Evolutionary conservation across 1,139 yeast genomes (phyloP).

Genomic region (Maudiozyma humilis): DNA sequence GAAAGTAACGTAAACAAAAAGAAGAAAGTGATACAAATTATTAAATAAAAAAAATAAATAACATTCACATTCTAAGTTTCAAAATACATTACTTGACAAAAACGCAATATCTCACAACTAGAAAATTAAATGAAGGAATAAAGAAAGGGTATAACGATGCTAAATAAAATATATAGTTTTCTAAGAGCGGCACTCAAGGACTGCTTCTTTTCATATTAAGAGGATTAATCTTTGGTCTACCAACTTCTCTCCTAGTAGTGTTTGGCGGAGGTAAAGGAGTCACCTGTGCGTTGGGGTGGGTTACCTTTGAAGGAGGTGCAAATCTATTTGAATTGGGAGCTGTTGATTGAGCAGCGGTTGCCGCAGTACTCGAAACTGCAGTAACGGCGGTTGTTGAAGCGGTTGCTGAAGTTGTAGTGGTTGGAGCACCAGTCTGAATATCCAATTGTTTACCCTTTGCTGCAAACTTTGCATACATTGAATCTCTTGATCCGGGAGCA

Average conservation of each 20-base stretch:
- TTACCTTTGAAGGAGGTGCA: conserved; percentile 24
- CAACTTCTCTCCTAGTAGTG: conserved; percentile 24
- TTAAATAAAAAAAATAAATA: background rate
- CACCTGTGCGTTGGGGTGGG: conserved; percentile 20
- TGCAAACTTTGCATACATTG: conserved; percentile 27
- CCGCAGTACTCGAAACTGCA: background rate
- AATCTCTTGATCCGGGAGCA: conserved; percentile 17
- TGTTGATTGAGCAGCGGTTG: background rate
- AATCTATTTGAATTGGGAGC: conserved; percentile 7
- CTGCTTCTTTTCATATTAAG: conserved; percentile 11
- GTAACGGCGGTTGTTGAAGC: background rate
- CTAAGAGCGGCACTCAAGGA: too few species aligned
- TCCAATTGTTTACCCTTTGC: conserved; percentile 28
- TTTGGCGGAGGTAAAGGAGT: conserved; percentile 3
- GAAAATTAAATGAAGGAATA: too few species aligned
- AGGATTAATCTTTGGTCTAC: conserved; percentile 27
- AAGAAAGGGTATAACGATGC: background rate
- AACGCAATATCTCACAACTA: too few species aligned
- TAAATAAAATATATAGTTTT: too few species aligned
- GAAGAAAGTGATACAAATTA: background rate
- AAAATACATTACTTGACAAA: background rate
- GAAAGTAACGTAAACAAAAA: background rate
- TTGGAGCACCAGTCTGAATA: conserved; percentile 10
- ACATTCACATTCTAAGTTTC: background rate
- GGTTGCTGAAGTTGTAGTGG: background rate